Evolutionary conservation across 345 rosid species (phyloP).

Genomic region (Eucalyptus albens): DNA sequence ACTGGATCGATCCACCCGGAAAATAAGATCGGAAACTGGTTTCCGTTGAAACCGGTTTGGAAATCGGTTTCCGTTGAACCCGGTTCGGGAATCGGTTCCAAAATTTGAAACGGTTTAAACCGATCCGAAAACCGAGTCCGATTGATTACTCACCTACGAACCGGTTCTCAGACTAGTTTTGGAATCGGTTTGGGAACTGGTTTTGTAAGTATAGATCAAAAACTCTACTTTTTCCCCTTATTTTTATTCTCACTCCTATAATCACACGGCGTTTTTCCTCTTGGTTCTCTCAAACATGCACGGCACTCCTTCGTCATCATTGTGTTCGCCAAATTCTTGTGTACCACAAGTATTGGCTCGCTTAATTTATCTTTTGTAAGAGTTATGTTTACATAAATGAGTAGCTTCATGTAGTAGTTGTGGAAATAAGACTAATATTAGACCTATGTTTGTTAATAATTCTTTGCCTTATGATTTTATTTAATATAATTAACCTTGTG

Average conservation of each 20-base stretch:
- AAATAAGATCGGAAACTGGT: fast-evolving
- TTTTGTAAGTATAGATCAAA: too few relatives aligned
- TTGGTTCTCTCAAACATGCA: too few relatives aligned
- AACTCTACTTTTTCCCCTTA: too few relatives aligned
- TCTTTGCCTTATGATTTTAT: too few relatives aligned
- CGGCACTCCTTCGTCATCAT: fast-evolving
- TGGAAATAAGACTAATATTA: too few relatives aligned
- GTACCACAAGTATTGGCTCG: fast-evolving
- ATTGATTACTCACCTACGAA: too few relatives aligned
- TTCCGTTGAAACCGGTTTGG: fast-evolving
- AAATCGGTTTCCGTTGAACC: fast-evolving
- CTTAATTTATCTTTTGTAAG: too few relatives aligned
- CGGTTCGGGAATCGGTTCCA: too few relatives aligned
- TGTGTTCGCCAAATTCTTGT: too few relatives aligned
- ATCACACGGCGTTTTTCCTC: fast-evolving
- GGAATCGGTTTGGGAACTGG: too few relatives aligned
- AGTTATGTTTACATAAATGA: too few relatives aligned
- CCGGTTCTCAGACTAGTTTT: fast-evolving
- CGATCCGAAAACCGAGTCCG: fast-evolving
- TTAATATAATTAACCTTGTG: too few relatives aligned
- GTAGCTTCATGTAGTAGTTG: fast-evolving
- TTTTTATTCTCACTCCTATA: fast-evolving
- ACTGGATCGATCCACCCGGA: fast-evolving
- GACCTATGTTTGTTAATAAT: fast-evolving
- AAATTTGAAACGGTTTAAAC: fast-evolving